Evolutionary conservation across 2,329 filamentous ascomycete genomes (phyloP).

Genomic region (Trichoderma aggressivum): DNA sequence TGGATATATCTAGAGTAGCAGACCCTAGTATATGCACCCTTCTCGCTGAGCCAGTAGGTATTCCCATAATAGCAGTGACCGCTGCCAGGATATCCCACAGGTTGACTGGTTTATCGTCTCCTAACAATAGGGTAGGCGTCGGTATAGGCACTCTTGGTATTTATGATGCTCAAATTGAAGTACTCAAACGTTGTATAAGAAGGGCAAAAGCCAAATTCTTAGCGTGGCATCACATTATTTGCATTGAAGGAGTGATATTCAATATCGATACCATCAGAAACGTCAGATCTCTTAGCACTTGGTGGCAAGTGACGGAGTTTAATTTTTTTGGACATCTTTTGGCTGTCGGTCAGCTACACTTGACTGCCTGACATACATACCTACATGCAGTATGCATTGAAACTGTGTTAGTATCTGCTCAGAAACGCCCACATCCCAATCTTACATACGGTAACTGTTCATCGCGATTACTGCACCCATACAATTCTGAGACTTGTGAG

Average conservation of each 20-base stretch:
- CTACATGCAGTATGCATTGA: not conserved
- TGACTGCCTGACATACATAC: not conserved
- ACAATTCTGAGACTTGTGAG: not conserved
- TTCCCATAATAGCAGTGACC: too few species aligned
- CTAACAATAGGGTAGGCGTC: not conserved
- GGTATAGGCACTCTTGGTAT: not conserved
- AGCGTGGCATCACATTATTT: not conserved
- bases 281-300: not conserved
- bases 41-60: too few species aligned
- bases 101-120: not conserved
- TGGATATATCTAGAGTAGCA: too few species aligned
- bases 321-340: not conserved
- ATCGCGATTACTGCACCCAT: not conserved
- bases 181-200: not conserved
- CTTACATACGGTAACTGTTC: not conserved
- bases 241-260: not conserved
- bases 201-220: not conserved
- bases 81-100: not conserved
- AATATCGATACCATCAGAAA: not conserved
- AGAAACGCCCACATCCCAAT: not conserved
- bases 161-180: not conserved
- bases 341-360: not conserved
- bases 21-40: too few species aligned
- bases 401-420: not conserved
- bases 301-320: not conserved